A percentile compares a stretch with the other conserved stretches of the same genome.
These are phyloP conservation scores for Ganoderma lucidum DNA, from an alignment of 1,284 basidiomycete genomes.

Conservation along the genomic window DNA sequence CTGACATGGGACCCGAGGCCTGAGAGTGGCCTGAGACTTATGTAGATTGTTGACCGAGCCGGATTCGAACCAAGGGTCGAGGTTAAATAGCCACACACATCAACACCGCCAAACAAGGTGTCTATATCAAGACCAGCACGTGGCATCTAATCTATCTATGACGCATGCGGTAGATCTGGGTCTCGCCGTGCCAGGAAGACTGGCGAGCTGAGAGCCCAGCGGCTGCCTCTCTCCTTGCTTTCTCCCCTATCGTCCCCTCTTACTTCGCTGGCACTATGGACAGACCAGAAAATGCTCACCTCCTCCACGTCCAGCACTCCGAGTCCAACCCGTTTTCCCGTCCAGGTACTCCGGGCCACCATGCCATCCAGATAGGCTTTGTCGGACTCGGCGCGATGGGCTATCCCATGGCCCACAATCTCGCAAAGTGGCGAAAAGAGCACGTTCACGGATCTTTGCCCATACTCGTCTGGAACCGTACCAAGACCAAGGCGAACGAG, in stretches of 20 bases:
- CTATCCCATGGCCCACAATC: slow-evolving; percentile 75
- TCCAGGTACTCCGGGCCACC: slow-evolving; percentile 54
- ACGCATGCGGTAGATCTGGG: slow-evolving; percentile 19
- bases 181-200: not conserved
- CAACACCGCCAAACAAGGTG: too few relatives aligned
- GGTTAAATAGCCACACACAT: too few relatives aligned
- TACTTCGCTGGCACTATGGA: slow-evolving; percentile 6
- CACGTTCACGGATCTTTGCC: slow-evolving; percentile 49
- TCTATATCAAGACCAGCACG: too few relatives aligned
- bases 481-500: slow-evolving; percentile 61
- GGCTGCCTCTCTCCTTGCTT: not conserved
- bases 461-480: slow-evolving; percentile 76
- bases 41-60: too few relatives aligned
- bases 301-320: slow-evolving; percentile 27
- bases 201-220: not conserved
- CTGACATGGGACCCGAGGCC: too few relatives aligned
- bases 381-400: slow-evolving; percentile 79
- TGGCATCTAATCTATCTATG: slow-evolving; percentile 15
- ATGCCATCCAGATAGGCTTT: slow-evolving; percentile 61
- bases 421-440: slow-evolving; percentile 60
- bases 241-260: not conserved
- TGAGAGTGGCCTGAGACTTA: too few relatives aligned
- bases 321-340: slow-evolving; percentile 62
- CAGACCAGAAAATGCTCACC: slow-evolving; percentile 22
- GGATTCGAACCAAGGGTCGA: too few relatives aligned